Evolutionary conservation across 306 rosid genomes (phyloP).

Genomic region (Neltuma alba): DNA sequence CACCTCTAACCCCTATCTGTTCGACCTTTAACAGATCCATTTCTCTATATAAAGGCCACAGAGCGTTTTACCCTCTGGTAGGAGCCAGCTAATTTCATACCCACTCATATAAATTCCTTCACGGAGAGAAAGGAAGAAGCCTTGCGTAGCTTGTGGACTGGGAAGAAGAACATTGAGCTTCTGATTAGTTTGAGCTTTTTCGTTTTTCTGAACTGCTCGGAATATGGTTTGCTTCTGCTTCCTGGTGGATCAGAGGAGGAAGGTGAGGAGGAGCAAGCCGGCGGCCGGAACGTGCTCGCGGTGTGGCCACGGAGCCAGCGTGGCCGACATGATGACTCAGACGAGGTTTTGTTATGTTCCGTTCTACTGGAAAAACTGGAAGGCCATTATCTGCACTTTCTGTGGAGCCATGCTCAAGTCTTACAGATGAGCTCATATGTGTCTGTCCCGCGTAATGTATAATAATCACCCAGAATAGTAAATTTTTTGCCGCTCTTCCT

Average conservation of each 20-base stretch:
- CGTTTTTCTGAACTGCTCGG: too few species aligned
- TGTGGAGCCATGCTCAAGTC: conserved; percentile 88
- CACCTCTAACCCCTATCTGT: not conserved
- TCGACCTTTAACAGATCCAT: not conserved
- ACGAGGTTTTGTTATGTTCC: conserved; percentile 73
- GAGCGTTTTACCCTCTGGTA: not conserved
- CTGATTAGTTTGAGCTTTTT: not conserved
- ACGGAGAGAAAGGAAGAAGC: not conserved
- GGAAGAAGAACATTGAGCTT: not conserved
- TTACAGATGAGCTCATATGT: conserved; percentile 46
- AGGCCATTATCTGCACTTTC: conserved; percentile 72
- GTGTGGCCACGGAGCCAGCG: conserved; percentile 79
- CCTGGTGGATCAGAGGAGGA: conserved; percentile 63
- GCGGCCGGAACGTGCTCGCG: conserved; percentile 79
- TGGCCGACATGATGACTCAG: conserved; percentile 69
- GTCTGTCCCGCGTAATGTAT: too few species aligned
- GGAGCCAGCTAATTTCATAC: not conserved
- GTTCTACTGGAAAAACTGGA: conserved; percentile 65
- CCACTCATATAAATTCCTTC: not conserved
- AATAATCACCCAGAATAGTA: not conserved
- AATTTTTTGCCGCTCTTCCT: not conserved
- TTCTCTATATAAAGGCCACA: not conserved
- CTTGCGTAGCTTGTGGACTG: not conserved
- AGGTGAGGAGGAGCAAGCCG: conserved; percentile 68
- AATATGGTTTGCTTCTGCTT: conserved; percentile 81